phyloP scores from a whole-genome alignment of 2,329 filamentous ascomycete species.

The Alternaria atra region DNA sequence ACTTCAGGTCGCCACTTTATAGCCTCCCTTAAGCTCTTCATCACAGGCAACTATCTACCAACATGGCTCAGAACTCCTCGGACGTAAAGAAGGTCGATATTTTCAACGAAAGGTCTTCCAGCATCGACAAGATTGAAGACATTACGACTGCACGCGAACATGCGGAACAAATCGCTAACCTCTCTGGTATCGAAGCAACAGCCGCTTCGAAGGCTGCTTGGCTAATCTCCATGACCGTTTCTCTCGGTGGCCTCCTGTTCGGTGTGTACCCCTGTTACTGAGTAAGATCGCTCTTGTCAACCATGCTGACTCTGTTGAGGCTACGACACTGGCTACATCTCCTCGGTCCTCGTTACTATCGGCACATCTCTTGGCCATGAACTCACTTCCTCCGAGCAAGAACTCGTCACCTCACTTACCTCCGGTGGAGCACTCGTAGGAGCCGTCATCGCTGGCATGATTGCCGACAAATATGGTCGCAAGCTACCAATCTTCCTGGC shows the following conservation, averaged over 20 bases:
- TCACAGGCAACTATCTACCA: neutral
- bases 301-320: constrained; percentile 19
- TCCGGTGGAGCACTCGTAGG: constrained; percentile 51
- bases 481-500: constrained; percentile 42
- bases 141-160: constrained; percentile 25
- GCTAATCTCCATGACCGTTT: constrained; percentile 42
- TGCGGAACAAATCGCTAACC: constrained; percentile 30
- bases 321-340: constrained; percentile 53
- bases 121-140: constrained; percentile 33
- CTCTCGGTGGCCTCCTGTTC: constrained; percentile 40
- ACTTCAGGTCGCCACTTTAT: neutral
- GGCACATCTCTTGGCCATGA: constrained; percentile 44
- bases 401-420: constrained; percentile 52
- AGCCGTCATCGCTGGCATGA: constrained; percentile 49
- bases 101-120: constrained; percentile 19
- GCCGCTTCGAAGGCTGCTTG: constrained; percentile 41
- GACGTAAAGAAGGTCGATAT: constrained; percentile 21
- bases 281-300: no score
- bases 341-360: constrained; percentile 50
- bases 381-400: constrained; percentile 47
- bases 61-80: neutral
- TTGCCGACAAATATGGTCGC: constrained; percentile 47
- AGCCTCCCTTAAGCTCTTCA: neutral
- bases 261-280: constrained; percentile 19
- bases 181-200: constrained; percentile 38